Evolutionary conservation across 495 filamentous ascomycete genomes (phyloP).

Genomic region (Aspergillus heteromorphus): DNA sequence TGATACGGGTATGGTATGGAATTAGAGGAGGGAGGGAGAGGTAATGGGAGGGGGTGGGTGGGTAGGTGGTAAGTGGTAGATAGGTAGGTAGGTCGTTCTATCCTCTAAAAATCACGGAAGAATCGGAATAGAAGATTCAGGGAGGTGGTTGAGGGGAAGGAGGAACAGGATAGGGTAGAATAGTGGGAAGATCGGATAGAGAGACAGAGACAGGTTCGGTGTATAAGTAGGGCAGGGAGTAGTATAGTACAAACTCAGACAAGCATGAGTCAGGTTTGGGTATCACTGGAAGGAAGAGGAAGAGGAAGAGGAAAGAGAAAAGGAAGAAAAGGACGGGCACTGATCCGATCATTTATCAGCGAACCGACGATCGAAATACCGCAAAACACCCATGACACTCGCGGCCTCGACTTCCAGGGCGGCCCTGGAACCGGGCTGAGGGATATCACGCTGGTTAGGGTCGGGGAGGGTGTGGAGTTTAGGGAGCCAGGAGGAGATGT

Average conservation of each 20-base stretch:
- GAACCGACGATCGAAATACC: slow-evolving; percentile 77
- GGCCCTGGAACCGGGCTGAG: slow-evolving; percentile 34
- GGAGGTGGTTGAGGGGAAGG: not conserved
- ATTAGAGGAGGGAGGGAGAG: no score
- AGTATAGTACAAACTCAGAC: slow-evolving; percentile 32
- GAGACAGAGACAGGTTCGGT: not conserved
- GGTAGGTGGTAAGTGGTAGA: not conserved
- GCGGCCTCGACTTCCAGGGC: slow-evolving; percentile 80
- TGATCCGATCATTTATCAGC: slow-evolving; percentile 35
- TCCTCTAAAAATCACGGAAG: no score
- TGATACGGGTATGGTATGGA: no score
- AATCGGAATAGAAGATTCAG: no score
- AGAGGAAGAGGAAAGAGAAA: slow-evolving; percentile 19
- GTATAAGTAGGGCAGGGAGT: not conserved
- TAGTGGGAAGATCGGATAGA: not conserved
- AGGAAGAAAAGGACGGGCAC: slow-evolving; percentile 1
- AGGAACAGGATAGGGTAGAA: not conserved
- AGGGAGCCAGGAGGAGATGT: slow-evolving; percentile 69
- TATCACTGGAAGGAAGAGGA: slow-evolving; percentile 29
- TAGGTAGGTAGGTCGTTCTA: not conserved
- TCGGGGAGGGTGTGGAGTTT: slow-evolving; percentile 59
- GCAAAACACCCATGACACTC: slow-evolving; percentile 80
- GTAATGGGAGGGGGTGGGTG: no score
- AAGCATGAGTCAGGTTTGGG: slow-evolving; percentile 34
- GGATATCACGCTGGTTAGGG: slow-evolving; percentile 26